phyloP scores from a whole-genome alignment of 345 rosid genomes.

The Linum lewisii region DNA sequence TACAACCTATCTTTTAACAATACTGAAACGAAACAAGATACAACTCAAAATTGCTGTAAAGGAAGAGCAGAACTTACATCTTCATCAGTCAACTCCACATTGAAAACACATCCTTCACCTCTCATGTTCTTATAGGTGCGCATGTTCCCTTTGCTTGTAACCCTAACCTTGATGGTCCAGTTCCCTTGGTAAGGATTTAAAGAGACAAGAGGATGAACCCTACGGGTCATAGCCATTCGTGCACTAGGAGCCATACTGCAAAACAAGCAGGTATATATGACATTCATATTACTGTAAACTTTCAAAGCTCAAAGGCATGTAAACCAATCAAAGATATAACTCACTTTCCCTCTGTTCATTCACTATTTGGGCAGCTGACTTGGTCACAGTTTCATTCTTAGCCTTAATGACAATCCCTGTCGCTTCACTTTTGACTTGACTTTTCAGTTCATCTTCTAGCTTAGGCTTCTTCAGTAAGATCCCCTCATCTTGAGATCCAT shows the following conservation, averaged over 20 bases:
- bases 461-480: constrained; percentile 36
- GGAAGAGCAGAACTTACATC: constrained; percentile 42
- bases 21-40: neutral
- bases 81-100: constrained; percentile 87
- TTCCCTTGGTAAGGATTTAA: constrained; percentile 93
- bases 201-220: constrained; percentile 88
- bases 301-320: neutral
- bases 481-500: constrained; percentile 16
- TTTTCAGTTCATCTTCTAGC: constrained; percentile 26
- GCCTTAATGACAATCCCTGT: constrained; percentile 50
- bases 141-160: constrained; percentile 80
- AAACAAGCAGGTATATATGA: neutral
- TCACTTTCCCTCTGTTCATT: constrained; percentile 65
- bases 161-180: constrained; percentile 89
- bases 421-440: constrained; percentile 17
- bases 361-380: constrained; percentile 82
- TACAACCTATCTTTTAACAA: too few relatives aligned
- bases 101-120: constrained; percentile 95
- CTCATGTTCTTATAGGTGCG: constrained; percentile 76
- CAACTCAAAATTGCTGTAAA: neutral
- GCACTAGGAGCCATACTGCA: constrained; percentile 76
- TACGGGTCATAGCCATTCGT: constrained; percentile 76
- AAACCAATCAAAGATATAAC: too few relatives aligned
- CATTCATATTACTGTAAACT: neutral
- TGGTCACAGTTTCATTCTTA: constrained; percentile 50